Evolutionary conservation across 306 rosid species (phyloP), one percentile per base, ranked within the genome.

Genomic region (Ziziphus jujuba): DNA sequence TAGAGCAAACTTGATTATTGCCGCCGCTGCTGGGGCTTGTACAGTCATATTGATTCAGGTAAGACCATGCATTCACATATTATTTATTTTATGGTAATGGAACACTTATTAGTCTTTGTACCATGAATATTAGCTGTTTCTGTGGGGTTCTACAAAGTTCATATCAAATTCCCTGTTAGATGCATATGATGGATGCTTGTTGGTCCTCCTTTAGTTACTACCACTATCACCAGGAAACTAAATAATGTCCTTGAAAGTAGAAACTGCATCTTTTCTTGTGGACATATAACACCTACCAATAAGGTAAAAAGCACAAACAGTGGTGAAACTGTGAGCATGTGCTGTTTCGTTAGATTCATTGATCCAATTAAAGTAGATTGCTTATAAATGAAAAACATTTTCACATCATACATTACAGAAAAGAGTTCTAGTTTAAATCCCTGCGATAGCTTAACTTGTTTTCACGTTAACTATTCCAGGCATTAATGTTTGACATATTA

Each of bases 21-120:
- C 98, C 47, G 84, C 91, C 0, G 93, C 91, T 15, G 88, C 98
- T 22, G 97, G 96, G 24, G 97, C 89, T 69, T 86, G 80, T 70
- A 93, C 93, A 12, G 90, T 90, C 69, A 44, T 90, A 40, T 82
- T 90, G 69, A 90, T 87, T 58, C 91, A 86, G 89, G 95, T 78
- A 56, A 83, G 84, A 14, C 75, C 38, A 22, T 59, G 36, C 31
- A 45, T 43, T 23, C 35, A 56, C 75, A 17, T 10, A 15, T 55
- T 55, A 14, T 17, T 38, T 58, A n/a, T 50, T 16, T 19, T 5
- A 20, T 16, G 10, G 9, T 20, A 4, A 16, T 16, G 20, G 20
- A 47, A 8, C 22, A 3, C 17, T 17, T n/a, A n/a, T n/a, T n/a
- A n/a, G n/a, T n/a, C n/a, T n/a, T n/a, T n/a, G n/a, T n/a, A n/a